Evolutionary conservation across 257 asterid genomes (phyloP), one percentile per base, ranked within the genome.

Genomic region (Solanum lignicaule): DNA sequence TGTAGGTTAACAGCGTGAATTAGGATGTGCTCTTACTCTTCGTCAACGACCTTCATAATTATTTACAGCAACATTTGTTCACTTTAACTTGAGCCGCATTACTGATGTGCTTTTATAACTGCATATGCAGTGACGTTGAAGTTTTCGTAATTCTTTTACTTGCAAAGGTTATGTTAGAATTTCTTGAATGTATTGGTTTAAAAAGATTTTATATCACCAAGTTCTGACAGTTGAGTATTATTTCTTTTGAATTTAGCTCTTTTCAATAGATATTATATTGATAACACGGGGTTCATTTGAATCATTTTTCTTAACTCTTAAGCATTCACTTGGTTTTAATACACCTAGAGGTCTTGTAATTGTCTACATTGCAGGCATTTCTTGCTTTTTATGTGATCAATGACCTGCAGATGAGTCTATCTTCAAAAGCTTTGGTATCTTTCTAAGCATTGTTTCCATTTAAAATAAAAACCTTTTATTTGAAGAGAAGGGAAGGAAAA

Each of bases 121-220:
- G 8, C 60, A 15, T 48, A 48, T 48, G 60, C 60, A 48, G 21
- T 48, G 60, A 48, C 7, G 21, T 48, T 48, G 60, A 48, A 48
- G 21, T 48, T 48, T 48, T 48, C 60, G 1, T 48, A 48, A 48
- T 48, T 41, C 48, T 41, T 41, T 48, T 48, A 48, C 60, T 48
- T 48, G 8, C 3, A 92, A 82, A 84, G 94, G 95, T 58, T 91
- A 90, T 87, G 93, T 87, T 85, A 89, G 98, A 89, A 93, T 96
- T 83, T 93, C 93, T 71, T 95, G 98, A 98, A 89, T 91, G 31
- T 93, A 93, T 91, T 96, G 98, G 98, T 95, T 96, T 86, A 91
- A 88, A 86, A 94, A 94, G 92, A 62, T 93, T 83, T 55, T 96
- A 86, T 95, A 94, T 91, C 89, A 96, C 94, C 98, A 96, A 91